phyloP scores from a whole-genome alignment of 768 basidiomycete species.

The Agrocybe pediades region DNA sequence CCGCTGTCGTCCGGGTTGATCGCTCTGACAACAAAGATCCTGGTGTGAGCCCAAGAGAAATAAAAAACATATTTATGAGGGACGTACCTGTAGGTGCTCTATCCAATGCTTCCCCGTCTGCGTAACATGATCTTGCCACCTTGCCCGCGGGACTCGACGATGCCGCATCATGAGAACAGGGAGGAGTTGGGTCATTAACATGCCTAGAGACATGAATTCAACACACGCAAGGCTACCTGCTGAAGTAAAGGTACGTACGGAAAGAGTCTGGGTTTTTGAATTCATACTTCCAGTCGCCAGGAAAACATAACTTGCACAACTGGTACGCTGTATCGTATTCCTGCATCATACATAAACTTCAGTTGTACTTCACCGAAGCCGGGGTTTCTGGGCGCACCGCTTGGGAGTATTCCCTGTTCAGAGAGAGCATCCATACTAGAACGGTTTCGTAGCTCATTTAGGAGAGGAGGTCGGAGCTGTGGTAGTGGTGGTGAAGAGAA shows the following conservation, averaged over 20 bases:
- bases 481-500: background rate
- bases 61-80: background rate
- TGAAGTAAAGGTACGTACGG: constrained; percentile 49
- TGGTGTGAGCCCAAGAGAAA: background rate
- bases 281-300: constrained; percentile 53
- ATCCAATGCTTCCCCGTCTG: constrained; percentile 79
- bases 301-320: constrained; percentile 61
- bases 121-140: constrained; percentile 69
- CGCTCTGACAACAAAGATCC: background rate
- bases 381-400: constrained; percentile 43
- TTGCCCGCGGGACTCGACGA: constrained; percentile 71
- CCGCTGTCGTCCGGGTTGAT: constrained; percentile 45
- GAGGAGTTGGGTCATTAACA: constrained; percentile 71
- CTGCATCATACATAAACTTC: constrained; percentile 34
- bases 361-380: constrained; percentile 10
- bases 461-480: background rate
- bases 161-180: constrained; percentile 88
- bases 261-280: constrained; percentile 64
- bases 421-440: constrained; percentile 78
- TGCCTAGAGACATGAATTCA: constrained; percentile 43
- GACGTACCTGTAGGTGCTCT: constrained; percentile 46
- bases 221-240: background rate
- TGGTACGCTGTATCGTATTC: constrained; percentile 73
- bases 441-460: constrained; percentile 40
- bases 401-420: constrained; percentile 72